Evolutionary conservation across 129 eudicot genomes (phyloP).

Genomic region (Helichrysum umbraculigerum): DNA sequence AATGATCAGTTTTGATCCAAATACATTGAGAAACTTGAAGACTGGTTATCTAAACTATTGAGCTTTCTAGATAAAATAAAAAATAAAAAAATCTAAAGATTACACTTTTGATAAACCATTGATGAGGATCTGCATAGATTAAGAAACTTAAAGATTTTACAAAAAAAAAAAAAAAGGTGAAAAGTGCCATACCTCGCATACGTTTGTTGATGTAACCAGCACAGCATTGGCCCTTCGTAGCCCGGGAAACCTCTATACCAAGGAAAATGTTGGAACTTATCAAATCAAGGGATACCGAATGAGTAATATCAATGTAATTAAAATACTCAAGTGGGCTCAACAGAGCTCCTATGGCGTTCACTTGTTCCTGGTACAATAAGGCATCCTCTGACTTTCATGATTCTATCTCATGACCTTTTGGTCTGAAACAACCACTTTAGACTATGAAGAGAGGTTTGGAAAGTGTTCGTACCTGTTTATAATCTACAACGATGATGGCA

Average conservation of each 20-base stretch:
- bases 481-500: constrained; percentile 46
- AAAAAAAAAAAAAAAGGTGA: not conserved
- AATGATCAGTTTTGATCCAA: not conserved
- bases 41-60: too few relatives aligned
- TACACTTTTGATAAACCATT: not conserved
- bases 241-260: constrained; percentile 52
- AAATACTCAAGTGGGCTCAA: constrained; percentile 3
- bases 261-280: constrained; percentile 28
- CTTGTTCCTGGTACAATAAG: not conserved
- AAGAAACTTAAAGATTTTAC: constrained; percentile 5
- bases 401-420: not conserved
- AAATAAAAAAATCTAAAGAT: too few relatives aligned
- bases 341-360: not conserved
- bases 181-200: constrained; percentile 57
- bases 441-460: constrained; percentile 6
- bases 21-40: not conserved
- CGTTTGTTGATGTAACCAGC: constrained; percentile 28
- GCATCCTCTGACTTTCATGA: not conserved
- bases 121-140: not conserved
- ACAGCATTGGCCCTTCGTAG: constrained; percentile 29
- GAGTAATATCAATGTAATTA: constrained; percentile 12
- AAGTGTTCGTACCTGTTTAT: constrained; percentile 46
- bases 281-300: constrained; percentile 23
- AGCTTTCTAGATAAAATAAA: too few relatives aligned
- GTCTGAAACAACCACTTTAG: not conserved